Evolutionary conservation across 306 rosid species (phyloP).

Genomic region (Dalbergia cultrata): DNA sequence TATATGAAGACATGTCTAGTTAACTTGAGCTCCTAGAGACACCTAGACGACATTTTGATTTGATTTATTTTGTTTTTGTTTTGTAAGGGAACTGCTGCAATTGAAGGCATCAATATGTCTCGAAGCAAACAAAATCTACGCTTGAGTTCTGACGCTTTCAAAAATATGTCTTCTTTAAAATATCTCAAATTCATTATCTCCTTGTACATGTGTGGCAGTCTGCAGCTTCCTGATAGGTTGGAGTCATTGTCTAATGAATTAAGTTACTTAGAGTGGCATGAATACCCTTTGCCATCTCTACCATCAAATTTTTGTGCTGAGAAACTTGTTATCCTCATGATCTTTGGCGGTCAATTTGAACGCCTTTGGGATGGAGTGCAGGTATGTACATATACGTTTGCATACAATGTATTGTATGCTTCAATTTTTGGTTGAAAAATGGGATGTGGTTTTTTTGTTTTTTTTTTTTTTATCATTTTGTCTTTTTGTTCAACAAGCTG

Average conservation of each 20-base stretch:
- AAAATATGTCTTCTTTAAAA: background rate
- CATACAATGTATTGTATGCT: too few species aligned
- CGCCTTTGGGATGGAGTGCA: constrained; percentile 30
- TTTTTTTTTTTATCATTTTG: too few species aligned
- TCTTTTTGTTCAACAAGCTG: background rate
- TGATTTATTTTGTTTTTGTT: background rate
- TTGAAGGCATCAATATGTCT: constrained; percentile 30
- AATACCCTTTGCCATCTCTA: constrained; percentile 28
- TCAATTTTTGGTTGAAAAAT: background rate
- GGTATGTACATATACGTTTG: background rate
- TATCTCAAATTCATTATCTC: background rate
- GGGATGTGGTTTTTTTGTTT: background rate
- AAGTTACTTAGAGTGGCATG: constrained; percentile 26
- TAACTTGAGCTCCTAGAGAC: background rate
- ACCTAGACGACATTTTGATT: too few species aligned
- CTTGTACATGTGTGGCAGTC: accelerated
- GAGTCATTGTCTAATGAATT: background rate
- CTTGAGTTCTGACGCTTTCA: background rate
- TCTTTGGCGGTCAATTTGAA: background rate
- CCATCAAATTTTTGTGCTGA: constrained; percentile 3
- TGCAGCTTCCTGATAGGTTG: background rate
- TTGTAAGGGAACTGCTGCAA: background rate
- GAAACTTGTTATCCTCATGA: constrained; percentile 1
- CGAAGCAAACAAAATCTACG: background rate
- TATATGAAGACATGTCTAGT: too few species aligned